phyloP scores from a whole-genome alignment of 306 rosid genomes.

The Hippophae tibetana region DNA sequence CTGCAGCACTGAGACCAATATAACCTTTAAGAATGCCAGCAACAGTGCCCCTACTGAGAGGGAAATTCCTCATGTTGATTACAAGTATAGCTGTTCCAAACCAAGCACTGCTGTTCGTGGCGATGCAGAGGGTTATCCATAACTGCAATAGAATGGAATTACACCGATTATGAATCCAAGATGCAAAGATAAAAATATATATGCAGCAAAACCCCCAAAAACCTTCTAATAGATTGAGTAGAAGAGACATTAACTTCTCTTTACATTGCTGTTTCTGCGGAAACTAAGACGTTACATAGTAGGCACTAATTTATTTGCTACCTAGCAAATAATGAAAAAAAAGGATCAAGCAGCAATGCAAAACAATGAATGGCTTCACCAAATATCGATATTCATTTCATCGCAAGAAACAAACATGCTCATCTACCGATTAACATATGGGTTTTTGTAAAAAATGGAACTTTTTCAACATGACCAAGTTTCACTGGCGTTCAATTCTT shows the following conservation, averaged over 20 bases:
- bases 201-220: neutral
- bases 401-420: neutral
- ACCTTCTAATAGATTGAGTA: too few relatives aligned
- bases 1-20: constrained; percentile 68
- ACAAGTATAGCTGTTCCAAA: constrained; percentile 68
- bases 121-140: constrained; percentile 57
- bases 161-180: constrained; percentile 11
- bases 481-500: neutral
- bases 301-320: too few relatives aligned
- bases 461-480: neutral
- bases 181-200: constrained; percentile 5
- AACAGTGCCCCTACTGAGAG: constrained; percentile 70
- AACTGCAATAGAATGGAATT: constrained; percentile 38
- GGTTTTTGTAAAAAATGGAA: neutral
- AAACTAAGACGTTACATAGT: too few relatives aligned
- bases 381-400: neutral
- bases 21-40: constrained; percentile 89
- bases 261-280: too few relatives aligned
- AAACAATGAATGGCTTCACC: too few relatives aligned
- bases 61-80: constrained; percentile 94
- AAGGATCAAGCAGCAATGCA: too few relatives aligned
- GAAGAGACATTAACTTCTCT: too few relatives aligned
- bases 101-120: constrained; percentile 66
- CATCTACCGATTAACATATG: neutral
- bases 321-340: too few relatives aligned